Base-by-base conservation (phyloP, 108 stramenopile species). In the Nitzschia sp. region DNA sequence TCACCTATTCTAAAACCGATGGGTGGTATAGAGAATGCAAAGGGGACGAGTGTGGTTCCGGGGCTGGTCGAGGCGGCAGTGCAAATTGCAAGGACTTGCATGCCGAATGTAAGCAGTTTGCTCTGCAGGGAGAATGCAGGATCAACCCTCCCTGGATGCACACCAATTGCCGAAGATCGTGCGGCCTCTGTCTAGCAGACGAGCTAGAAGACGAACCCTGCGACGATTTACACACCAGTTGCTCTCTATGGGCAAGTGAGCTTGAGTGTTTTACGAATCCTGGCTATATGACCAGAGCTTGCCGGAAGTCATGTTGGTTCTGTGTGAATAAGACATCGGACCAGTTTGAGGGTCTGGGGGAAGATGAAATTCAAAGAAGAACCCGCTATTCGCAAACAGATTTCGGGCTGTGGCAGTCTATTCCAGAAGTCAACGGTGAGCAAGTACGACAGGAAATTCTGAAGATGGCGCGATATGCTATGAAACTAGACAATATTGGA, bases 231-330 rank as follows among this genome's bases (percentile, higher is more conserved):
- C 25, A 57, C 29, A 25, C 28, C 29, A 22, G 28, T 5, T 57
- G 56, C 56, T 5, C 28, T 16, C 15, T 28, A 5, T 57, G 56
- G 56, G 56, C 56, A 16, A 30, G 29, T 8, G 56, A 57, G 16
- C 29, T 28, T 22, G 56, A 57, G 29, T 57, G 56, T 31, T 57
- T 57, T 29, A 17, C 28, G 26, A 57, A 57, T 57, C 56, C 56
- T 3, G 6, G 11, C 28, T 57, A 28, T 31, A 57, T 57, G 27
- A 57, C 5, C 28, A 11, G 29, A 30, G 16, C 16, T 28, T 57
- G 56, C 28, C 28, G 26, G 11, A 57, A 28, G 29, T 28, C 26
- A 13, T 57, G 56, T 30, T 17, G 16, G 15, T 29, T 3, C 6
- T 57, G 56, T 16, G 56, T 57, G 5, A 57, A 57, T 57, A 17